Evolutionary conservation across 208 protist genomes (phyloP), one percentile per base, ranked within the genome.

Genomic region (Novymonas esmeraldas): DNA sequence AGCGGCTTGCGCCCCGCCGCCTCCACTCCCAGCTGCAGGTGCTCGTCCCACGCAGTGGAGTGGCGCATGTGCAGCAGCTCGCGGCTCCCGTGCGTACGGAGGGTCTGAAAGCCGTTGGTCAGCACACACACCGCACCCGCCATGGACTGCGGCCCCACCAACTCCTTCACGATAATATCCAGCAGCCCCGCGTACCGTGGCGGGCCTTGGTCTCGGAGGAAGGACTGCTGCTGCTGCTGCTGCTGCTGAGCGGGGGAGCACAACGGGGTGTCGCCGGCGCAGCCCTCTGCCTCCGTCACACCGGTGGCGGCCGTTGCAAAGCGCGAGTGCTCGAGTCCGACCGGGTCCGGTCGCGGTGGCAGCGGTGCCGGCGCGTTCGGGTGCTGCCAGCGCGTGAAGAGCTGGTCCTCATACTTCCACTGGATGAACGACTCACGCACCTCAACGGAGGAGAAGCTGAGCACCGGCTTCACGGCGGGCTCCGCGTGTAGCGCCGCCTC

Each of bases 101-200:
- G 73, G 44, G 84, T 73, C 64, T 93, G 87, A 68, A 87, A 90
- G 28, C 87, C 84, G 62, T 90, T 93, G 11, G 84, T 84, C 38
- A 93, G 44, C n/a, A 87, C 78, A 45, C 73, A 79, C 22, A 88
- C 75, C 6, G 76, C 73, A 2, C 82, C 80, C 6, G 48, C 22
- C 24, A 78, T 62, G 13, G 44, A 74, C 44, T 69, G 72, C 28
- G 70, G 64, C 2, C 82, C 70, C 10, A 73, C 73, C 24, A 80
- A 75, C 64, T 93, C 83, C 67, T 85, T 83, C 16, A 93, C 63
- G 28, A 84, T 54, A 20, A 93, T 56, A 51, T 87, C 63, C 24
- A 77, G 74, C 45, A 90, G 44, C 6, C 76, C 87, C 6, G 58
- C 62, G 62, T 90, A 93, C 26, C 64, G 72, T 31, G 84, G 83